Evolutionary conservation across 768 basidiomycete genomes (phyloP).

Genomic region (Trametes gibbosa): DNA sequence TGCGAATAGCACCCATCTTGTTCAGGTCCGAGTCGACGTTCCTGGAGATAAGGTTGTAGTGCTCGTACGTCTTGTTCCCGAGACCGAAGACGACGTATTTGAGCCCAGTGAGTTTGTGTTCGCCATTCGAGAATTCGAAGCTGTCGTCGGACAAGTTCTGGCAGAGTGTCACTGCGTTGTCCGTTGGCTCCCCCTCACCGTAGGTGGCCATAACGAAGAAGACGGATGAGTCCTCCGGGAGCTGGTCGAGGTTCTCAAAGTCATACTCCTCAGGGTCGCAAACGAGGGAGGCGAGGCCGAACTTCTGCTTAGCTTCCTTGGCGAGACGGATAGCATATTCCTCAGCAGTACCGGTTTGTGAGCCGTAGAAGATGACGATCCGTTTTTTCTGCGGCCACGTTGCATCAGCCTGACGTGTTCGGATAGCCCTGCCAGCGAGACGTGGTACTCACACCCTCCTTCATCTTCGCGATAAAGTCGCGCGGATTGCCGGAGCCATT

Average conservation of each 20-base stretch:
- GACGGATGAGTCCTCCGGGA: slow-evolving; percentile 83
- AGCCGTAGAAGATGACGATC: slow-evolving; percentile 95
- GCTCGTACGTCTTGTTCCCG: slow-evolving; percentile 92
- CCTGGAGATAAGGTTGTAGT: slow-evolving; percentile 89
- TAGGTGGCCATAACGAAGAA: slow-evolving; percentile 99
- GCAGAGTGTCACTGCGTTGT: slow-evolving; percentile 94
- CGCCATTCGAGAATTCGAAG: slow-evolving; percentile 83
- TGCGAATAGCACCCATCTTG: slow-evolving; percentile 78
- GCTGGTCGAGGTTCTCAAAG: slow-evolving; percentile 90
- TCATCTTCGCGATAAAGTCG: slow-evolving; percentile 94
- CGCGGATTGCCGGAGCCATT: slow-evolving; percentile 83
- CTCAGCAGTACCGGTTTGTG: slow-evolving; percentile 97
- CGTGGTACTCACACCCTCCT: slow-evolving; percentile 71
- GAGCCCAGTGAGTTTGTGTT: slow-evolving; percentile 72
- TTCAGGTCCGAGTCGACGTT: slow-evolving; percentile 71
- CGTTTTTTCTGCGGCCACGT: slow-evolving; percentile 78
- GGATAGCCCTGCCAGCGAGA: background rate
- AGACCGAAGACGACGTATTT: slow-evolving; percentile 95
- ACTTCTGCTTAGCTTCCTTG: slow-evolving; percentile 96
- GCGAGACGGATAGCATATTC: slow-evolving; percentile 97
- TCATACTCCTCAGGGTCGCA: slow-evolving; percentile 99
- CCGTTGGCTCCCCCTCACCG: slow-evolving; percentile 98
- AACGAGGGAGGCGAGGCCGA: slow-evolving; percentile 91
- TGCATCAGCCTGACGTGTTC: background rate
- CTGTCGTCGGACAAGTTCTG: slow-evolving; percentile 86